A percentile compares a stretch with the other conserved stretches of the same genome.
Evolutionary conservation across 2,329 filamentous ascomycete genomes (phyloP).

Genomic region (Trichoderma pleuroti): DNA sequence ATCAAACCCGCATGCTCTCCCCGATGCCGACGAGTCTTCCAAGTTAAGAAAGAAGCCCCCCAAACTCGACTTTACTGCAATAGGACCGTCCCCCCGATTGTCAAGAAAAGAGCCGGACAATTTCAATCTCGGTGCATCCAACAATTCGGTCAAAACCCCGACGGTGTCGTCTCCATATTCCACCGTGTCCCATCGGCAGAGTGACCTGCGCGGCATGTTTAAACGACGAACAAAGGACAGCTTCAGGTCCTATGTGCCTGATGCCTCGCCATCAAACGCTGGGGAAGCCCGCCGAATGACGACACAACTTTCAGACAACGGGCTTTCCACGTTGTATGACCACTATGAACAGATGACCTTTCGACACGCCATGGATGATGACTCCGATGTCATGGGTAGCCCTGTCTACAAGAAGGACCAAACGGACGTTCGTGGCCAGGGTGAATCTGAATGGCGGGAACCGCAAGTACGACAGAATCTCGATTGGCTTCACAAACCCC

Average conservation of each 20-base stretch:
- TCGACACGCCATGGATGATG: conserved; percentile 38
- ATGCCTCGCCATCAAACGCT: conserved; percentile 26
- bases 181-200: conserved; percentile 27
- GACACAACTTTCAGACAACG: conserved; percentile 24
- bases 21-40: conserved; percentile 33
- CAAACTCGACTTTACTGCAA: conserved; percentile 47
- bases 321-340: conserved; percentile 51
- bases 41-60: conserved; percentile 43
- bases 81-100: conserved; percentile 36
- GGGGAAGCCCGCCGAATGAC: conserved; percentile 26
- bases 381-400: conserved; percentile 18
- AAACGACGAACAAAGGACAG: conserved; percentile 39
- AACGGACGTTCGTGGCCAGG: conserved; percentile 7
- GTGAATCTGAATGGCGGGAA: conserved; percentile 6
- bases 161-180: conserved; percentile 40
- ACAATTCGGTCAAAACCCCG: conserved; percentile 41
- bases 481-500: conserved; percentile 17
- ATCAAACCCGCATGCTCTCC: conserved; percentile 40
- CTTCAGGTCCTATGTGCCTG: conserved; percentile 26
- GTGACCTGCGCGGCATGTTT: conserved; percentile 28
- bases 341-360: conserved; percentile 58
- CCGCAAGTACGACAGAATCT: conserved; percentile 12
- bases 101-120: conserved; percentile 30
- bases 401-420: not conserved
- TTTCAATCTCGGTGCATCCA: conserved; percentile 30